Conservation (phyloP, 257 asterid genomes). For the Verbascum thapsus region DNA sequence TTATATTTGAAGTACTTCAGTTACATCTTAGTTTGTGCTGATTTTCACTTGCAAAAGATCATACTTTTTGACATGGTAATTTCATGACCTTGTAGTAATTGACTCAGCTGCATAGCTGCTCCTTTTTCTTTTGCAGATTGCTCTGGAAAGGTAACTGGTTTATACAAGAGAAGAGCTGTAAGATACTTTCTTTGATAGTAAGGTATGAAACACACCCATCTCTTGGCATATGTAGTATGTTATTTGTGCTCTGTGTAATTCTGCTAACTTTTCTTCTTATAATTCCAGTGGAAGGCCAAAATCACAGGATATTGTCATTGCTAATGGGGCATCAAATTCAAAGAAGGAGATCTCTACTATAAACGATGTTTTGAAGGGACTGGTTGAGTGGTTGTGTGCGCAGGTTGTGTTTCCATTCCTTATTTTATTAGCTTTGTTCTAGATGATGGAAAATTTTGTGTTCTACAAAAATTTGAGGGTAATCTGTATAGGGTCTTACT, state of each 20-base stretch:
- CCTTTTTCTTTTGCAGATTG: slow-evolving; percentile 58
- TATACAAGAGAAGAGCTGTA: slow-evolving; percentile 91
- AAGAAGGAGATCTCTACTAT: slow-evolving; percentile 55
- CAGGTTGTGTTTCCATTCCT: slow-evolving; percentile 58
- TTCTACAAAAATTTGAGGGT: slow-evolving; percentile 9
- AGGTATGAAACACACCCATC: slow-evolving; percentile 47
- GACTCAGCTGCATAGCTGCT: no score
- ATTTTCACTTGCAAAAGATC: background rate
- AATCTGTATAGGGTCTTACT: slow-evolving; percentile 1
- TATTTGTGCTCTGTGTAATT: slow-evolving; percentile 24
- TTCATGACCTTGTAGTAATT: slow-evolving; percentile 22
- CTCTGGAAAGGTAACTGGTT: slow-evolving; percentile 94
- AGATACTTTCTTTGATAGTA: slow-evolving; percentile 77
- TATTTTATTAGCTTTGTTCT: slow-evolving; percentile 10
- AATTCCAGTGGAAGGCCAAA: slow-evolving; percentile 76
- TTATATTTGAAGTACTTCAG: slow-evolving; percentile 6
- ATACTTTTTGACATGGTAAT: slow-evolving; percentile 5
- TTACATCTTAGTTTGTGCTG: background rate
- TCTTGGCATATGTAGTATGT: slow-evolving; percentile 8
- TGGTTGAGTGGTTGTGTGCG: slow-evolving; percentile 85
- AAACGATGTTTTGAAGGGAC: slow-evolving; percentile 76
- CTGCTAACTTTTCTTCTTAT: slow-evolving; percentile 11
- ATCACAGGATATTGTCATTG: slow-evolving; percentile 41
- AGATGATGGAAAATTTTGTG: slow-evolving; percentile 2
- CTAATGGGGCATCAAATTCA: slow-evolving; percentile 58